phyloP scores from a whole-genome alignment of 1,284 basidiomycete genomes.

The Somion occarium region DNA sequence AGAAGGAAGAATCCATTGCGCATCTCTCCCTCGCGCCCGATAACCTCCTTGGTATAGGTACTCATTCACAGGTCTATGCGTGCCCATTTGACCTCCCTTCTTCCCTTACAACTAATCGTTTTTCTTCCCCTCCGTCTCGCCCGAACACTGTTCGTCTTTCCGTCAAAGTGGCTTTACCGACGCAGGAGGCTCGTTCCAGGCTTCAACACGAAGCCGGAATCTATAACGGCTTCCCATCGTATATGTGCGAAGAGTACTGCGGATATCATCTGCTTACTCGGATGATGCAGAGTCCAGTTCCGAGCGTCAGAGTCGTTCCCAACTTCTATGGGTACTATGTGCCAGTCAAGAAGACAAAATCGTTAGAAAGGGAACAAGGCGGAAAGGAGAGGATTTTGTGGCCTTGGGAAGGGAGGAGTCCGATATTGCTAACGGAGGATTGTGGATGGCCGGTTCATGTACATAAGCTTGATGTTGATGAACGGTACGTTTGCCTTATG shows the following conservation, averaged over 20 bases:
- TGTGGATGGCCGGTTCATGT: conserved; percentile 35
- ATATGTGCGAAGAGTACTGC: conserved; percentile 43
- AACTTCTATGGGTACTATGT: conserved; percentile 51
- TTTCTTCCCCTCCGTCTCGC: too few species aligned
- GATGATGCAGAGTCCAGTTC: conserved; percentile 28
- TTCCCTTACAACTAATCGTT: conserved; percentile 13
- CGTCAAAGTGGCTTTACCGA: conserved; percentile 23
- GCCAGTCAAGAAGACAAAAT: conserved; percentile 21
- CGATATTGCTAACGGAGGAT: conserved; percentile 44
- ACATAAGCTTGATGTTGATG: conserved; percentile 25
- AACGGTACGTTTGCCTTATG: conserved; percentile 22
- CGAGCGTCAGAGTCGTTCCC: conserved; percentile 38
- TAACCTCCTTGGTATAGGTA: conserved; percentile 25
- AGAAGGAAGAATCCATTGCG: conserved; percentile 7
- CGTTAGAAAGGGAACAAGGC: too few species aligned
- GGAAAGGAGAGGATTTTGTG: too few species aligned
- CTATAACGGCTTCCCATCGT: conserved; percentile 37
- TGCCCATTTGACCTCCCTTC: conserved; percentile 25
- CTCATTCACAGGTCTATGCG: conserved; percentile 29
- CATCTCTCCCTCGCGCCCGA: conserved; percentile 22
- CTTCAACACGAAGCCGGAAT: conserved; percentile 36
- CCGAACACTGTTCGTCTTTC: conserved; percentile 26
- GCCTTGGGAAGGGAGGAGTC: conserved; percentile 22
- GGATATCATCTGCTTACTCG: conserved; percentile 36
- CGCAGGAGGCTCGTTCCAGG: conserved; percentile 18